These are phyloP conservation scores for Neoarthrinium moseri DNA, from an alignment of 2,329 filamentous ascomycete genomes.

Conservation along the genomic window DNA sequence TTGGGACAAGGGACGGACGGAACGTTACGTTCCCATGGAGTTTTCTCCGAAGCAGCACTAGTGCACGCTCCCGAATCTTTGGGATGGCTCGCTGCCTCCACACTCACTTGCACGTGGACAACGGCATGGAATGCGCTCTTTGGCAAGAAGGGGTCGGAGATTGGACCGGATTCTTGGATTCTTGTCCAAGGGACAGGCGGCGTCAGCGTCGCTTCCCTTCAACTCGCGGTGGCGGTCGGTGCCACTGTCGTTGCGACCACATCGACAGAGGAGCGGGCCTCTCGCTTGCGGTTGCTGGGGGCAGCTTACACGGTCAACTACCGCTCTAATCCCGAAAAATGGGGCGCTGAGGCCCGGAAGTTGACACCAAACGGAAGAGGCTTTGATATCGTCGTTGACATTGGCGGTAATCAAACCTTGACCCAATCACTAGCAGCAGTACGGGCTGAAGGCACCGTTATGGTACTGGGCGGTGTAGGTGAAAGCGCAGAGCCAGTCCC, in stretches of 20 bases:
- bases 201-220: constrained; percentile 34
- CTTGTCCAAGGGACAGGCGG: constrained; percentile 39
- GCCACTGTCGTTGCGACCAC: constrained; percentile 59
- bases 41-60: constrained; percentile 42
- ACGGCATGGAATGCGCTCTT: constrained; percentile 54
- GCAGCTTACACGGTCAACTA: constrained; percentile 63
- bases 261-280: constrained; percentile 52
- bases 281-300: constrained; percentile 52
- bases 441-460: constrained; percentile 30
- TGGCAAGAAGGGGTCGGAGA: constrained; percentile 38
- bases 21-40: constrained; percentile 44
- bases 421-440: constrained; percentile 53
- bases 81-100: constrained; percentile 30
- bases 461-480: constrained; percentile 28
- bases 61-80: constrained; percentile 19
- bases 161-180: constrained; percentile 33
- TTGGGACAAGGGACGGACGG: constrained; percentile 55
- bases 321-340: constrained; percentile 47
- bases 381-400: constrained; percentile 63
- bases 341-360: constrained; percentile 57
- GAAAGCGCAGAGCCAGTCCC: not conserved
- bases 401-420: constrained; percentile 65
- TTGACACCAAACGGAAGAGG: constrained; percentile 46
- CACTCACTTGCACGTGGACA: constrained; percentile 46
- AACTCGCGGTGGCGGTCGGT: constrained; percentile 46